Conservation (phyloP, 2,329 filamentous ascomycete species). For the Aspergillus niger region DNA sequence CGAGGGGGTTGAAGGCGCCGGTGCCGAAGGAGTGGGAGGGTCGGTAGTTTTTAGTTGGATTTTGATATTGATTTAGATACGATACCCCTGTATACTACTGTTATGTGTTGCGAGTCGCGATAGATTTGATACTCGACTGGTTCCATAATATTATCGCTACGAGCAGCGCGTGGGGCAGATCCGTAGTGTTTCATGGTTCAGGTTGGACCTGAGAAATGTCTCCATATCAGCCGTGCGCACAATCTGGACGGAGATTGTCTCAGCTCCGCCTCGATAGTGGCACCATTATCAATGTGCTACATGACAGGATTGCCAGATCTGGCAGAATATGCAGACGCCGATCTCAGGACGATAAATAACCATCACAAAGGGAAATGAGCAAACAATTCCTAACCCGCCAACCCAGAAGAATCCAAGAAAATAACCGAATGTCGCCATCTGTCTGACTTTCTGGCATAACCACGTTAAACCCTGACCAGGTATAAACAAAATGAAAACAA, state of each 20-base stretch:
- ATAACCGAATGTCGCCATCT: constrained; percentile 40
- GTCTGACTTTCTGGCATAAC: constrained; percentile 43
- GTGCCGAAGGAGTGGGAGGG: constrained; percentile 22
- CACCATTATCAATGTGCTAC: constrained; percentile 16
- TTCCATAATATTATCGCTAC: neutral
- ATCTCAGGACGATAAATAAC: constrained; percentile 15
- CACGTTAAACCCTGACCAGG: constrained; percentile 37
- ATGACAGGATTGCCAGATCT: constrained; percentile 10
- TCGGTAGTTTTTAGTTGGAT: neutral
- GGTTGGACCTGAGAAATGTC: constrained; percentile 9
- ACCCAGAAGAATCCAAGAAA: constrained; percentile 45
- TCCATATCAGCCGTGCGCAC: constrained; percentile 9
- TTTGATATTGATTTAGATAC: neutral
- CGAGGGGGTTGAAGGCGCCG: constrained; percentile 34
- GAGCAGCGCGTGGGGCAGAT: neutral
- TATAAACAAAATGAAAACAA: constrained; percentile 25
- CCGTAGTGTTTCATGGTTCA: constrained; percentile 6
- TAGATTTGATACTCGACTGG: neutral
- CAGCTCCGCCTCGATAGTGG: constrained; percentile 25
- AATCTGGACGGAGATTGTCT: constrained; percentile 27
- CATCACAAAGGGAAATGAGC: constrained; percentile 27
- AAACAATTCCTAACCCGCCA: constrained; percentile 28
- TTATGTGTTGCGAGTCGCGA: neutral
- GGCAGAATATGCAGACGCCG: constrained; percentile 12
- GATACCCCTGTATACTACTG: neutral